Conservation (phyloP, 2,329 filamentous ascomycete species). For the Sordariomycetes sp. region DNA sequence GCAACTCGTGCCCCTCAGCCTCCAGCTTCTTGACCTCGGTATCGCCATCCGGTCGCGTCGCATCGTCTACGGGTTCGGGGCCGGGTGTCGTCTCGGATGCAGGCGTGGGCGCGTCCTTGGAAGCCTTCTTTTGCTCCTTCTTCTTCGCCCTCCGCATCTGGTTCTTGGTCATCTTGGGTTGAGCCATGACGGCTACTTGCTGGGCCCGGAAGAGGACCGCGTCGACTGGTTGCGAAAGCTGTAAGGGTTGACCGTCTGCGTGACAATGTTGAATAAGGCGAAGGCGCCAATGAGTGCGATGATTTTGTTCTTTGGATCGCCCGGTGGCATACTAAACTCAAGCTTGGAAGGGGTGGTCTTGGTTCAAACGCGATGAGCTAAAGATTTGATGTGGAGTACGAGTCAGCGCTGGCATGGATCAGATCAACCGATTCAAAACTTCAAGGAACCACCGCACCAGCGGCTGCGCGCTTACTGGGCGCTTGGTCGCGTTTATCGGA, state of each 20-base stretch:
- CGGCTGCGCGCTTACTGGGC: too few species aligned
- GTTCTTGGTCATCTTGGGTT: conserved; percentile 80
- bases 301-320: conserved; percentile 28
- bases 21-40: conserved; percentile 6
- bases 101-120: conserved; percentile 12
- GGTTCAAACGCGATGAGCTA: too few species aligned
- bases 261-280: conserved; percentile 9
- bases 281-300: conserved; percentile 17
- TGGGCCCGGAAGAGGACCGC: conserved; percentile 10
- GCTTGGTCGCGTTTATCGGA: too few species aligned
- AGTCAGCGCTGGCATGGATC: too few species aligned
- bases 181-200: conserved; percentile 39
- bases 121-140: conserved; percentile 76
- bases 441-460: too few species aligned
- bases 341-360: too few species aligned
- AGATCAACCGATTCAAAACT: too few species aligned
- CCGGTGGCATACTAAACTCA: too few species aligned
- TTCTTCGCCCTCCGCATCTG: conserved; percentile 88
- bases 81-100: conserved; percentile 15
- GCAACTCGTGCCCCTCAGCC: conserved; percentile 10
- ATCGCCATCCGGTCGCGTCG: conserved; percentile 3
- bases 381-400: too few species aligned
- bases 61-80: conserved; percentile 14
- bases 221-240: conserved; percentile 15
- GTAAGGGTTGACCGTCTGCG: conserved; percentile 20